Percentiles rank a stretch among this genome's conserved stretches.
phyloP scores from a whole-genome alignment of 2,329 filamentous ascomycete genomes.

The Talaromyces sp. region DNA sequence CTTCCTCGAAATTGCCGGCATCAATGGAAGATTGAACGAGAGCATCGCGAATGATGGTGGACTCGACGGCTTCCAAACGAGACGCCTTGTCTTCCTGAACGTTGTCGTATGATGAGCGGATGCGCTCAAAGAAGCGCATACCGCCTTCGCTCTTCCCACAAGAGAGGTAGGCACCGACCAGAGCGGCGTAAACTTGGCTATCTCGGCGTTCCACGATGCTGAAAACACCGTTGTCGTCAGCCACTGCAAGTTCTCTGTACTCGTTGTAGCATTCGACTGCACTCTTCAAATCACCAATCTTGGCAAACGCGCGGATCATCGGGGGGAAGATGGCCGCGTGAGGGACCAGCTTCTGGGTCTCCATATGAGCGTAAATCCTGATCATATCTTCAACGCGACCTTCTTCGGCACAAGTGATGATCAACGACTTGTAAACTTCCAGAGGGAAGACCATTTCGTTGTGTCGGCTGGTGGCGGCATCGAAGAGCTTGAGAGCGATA shows the following conservation, averaged over 20 bases:
- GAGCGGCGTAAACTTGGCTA: conserved; percentile 80
- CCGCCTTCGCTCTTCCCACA: conserved; percentile 78
- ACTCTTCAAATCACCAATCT: conserved; percentile 73
- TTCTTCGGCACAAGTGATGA: conserved; percentile 79
- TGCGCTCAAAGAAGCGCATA: conserved; percentile 78
- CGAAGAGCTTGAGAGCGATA: conserved; percentile 81
- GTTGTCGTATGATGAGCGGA: conserved; percentile 57
- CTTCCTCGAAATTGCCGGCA: conserved; percentile 66
- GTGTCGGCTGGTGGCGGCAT: conserved; percentile 65
- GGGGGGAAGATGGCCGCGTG: conserved; percentile 79
- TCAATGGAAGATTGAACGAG: conserved; percentile 76
- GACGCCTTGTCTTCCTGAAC: conserved; percentile 52
- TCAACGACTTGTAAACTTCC: conserved; percentile 79
- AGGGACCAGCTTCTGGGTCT: conserved; percentile 68
- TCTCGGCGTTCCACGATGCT: conserved; percentile 71
- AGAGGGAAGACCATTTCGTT: conserved; percentile 65
- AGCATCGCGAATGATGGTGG: conserved; percentile 67
- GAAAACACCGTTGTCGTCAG: conserved; percentile 70
- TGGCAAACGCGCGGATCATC: conserved; percentile 93
- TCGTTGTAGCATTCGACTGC: conserved; percentile 95
- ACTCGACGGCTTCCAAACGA: conserved; percentile 62
- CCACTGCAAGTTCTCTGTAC: conserved; percentile 84
- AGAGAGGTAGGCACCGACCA: conserved; percentile 83
- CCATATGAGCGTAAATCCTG: conserved; percentile 87
- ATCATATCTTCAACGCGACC: conserved; percentile 86